Evolutionary conservation across 345 rosid genomes (phyloP), one percentile per base, ranked within the genome.

Genomic region (Brassica juncea): DNA sequence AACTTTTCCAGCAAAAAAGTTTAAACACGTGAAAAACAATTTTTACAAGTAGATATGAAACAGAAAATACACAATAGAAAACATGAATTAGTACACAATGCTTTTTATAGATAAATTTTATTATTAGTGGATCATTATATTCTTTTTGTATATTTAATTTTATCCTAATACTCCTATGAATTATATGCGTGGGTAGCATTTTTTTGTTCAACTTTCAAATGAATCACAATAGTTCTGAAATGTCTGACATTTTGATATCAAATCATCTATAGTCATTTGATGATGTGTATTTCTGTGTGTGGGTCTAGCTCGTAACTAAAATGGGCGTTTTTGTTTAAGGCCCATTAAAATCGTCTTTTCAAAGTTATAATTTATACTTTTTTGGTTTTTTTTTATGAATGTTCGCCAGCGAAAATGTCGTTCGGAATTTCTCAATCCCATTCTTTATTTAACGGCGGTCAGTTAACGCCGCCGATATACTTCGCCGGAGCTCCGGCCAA

Each of bases 401-500:
- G 7, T 49, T 70, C 65, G 15, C 8, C 42, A 54, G 12, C 11
- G 15, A 30, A 65, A 8, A 78, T 78, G 94, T 85, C 34, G 68
- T 77, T 82, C 61, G 37, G 83, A 28, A 77, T 72, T 63, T 78
- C 87, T 8, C 83, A 80, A 49, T 66, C 75, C 21, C 62, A 64
- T 30, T 30, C 77, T 4, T 34, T 82, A 63, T 65, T 65, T 9
- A 82, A 72, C 63, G 87, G 86, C 72, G 72, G 75, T 61, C 11
- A 35, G n/a, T 37, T 77, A 30, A 66, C 77, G 57, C 69, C 81
- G 34, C 79, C 88, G 6, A 68, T 70, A 47, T 65, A 30, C 60
- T 82, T 83, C 78, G 16, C 61, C 42, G 94, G 83, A 61, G 68
- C 81, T 23, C 85, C 84, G 16, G 61, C 79, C 61, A 44, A 77